phyloP scores from a whole-genome alignment of 2,329 filamentous ascomycete species.

The Escovopsis sp. region DNA sequence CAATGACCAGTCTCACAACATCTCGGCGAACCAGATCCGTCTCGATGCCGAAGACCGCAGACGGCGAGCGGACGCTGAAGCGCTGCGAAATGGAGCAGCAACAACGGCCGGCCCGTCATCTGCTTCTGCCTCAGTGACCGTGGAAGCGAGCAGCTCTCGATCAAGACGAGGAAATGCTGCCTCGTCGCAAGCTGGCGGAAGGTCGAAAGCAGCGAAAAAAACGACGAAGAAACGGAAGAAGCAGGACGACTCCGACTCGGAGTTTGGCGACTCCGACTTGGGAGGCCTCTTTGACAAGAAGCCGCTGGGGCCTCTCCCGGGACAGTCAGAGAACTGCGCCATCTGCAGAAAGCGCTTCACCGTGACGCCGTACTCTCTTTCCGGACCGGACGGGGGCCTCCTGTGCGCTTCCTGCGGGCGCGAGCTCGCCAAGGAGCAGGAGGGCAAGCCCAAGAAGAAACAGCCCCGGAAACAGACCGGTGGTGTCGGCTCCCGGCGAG shows the following conservation, averaged over 20 bases:
- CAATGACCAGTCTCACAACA: constrained; percentile 48
- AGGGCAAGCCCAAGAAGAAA: constrained; percentile 21
- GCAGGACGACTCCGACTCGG: constrained; percentile 22
- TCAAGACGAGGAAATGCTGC: constrained; percentile 25
- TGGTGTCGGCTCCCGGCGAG: constrained; percentile 50
- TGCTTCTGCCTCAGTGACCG: constrained; percentile 6
- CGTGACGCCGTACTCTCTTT: constrained; percentile 76
- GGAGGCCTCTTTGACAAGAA: constrained; percentile 32
- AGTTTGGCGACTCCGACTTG: constrained; percentile 27
- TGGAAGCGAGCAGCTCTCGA: constrained; percentile 12
- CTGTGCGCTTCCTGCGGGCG: constrained; percentile 72
- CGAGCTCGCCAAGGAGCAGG: constrained; percentile 49
- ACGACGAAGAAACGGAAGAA: constrained; percentile 39
- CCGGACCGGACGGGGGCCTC: constrained; percentile 71
- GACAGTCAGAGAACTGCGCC: constrained; percentile 80
- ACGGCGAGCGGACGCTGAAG: constrained; percentile 19
- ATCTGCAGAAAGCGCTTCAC: constrained; percentile 79
- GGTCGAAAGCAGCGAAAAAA: constrained; percentile 44
- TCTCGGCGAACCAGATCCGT: constrained; percentile 44
- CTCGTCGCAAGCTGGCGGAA: constrained; percentile 40
- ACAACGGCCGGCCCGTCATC: constrained; percentile 4
- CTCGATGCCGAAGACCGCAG: constrained; percentile 33
- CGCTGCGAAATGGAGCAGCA: constrained; percentile 10
- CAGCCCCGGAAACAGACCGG: constrained; percentile 31
- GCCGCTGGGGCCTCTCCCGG: constrained; percentile 44